A percentile compares a stretch with the other conserved stretches of the same genome.
These are phyloP conservation scores for Anthracocystis panici-leucophaei DNA, from an alignment of 1,284 basidiomycete genomes.

Conservation along the genomic window DNA sequence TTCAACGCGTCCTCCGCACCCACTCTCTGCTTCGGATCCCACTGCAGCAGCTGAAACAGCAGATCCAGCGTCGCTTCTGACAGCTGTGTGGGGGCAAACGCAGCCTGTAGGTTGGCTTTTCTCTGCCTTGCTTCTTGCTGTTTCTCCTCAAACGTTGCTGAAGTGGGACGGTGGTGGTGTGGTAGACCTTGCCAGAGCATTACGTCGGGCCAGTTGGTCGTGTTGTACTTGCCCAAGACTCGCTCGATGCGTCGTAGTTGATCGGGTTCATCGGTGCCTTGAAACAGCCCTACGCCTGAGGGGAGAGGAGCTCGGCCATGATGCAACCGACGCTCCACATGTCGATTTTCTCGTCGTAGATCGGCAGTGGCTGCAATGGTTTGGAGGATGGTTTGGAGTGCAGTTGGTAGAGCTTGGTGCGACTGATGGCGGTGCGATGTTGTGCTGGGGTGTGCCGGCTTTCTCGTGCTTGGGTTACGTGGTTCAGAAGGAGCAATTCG, in stretches of 20 bases:
- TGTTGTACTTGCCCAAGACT: constrained; percentile 88
- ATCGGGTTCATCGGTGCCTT: constrained; percentile 94
- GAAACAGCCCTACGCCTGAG: constrained; percentile 87
- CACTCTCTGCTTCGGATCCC: constrained; percentile 87
- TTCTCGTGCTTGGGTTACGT: constrained; percentile 3
- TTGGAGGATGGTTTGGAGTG: not conserved
- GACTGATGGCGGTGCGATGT: not conserved
- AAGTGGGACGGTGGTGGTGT: not conserved
- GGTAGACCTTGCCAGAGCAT: constrained; percentile 75
- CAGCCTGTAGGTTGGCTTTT: constrained; percentile 74
- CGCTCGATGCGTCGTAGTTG: constrained; percentile 84
- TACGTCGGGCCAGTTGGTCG: constrained; percentile 87
- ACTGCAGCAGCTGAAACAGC: constrained; percentile 83
- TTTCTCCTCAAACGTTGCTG: not conserved
- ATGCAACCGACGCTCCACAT: constrained; percentile 97
- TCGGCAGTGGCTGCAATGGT: not conserved
- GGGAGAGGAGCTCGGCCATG: constrained; percentile 87
- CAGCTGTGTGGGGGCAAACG: constrained; percentile 75
- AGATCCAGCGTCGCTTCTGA: constrained; percentile 81
- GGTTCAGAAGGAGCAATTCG: constrained; percentile 22
- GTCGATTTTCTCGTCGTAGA: constrained; percentile 64
- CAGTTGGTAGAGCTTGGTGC: not conserved
- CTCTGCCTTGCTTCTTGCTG: constrained; percentile 25
- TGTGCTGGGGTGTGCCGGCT: not conserved
- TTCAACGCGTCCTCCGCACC: constrained; percentile 86